Percentiles rank a stretch among this genome's conserved stretches.
Conservation (phyloP, 352 stramenopile species). For the Phytophthora tentaculata region DNA sequence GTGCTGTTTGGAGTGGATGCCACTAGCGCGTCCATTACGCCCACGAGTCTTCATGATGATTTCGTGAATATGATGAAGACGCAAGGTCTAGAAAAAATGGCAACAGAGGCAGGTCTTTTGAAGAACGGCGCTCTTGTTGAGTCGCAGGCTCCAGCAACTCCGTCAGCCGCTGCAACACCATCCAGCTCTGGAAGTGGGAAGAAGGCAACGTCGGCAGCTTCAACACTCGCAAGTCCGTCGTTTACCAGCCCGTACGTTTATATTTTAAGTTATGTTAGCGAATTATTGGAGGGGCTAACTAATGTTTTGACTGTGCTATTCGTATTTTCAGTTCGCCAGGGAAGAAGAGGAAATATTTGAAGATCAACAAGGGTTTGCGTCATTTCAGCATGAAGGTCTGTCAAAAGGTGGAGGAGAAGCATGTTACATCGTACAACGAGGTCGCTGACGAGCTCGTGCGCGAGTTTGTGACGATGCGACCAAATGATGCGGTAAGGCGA, state of each 20-base stretch:
- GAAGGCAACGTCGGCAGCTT: constrained; percentile 14
- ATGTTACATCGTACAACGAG: constrained; percentile 96
- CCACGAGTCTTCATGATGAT: constrained; percentile 85
- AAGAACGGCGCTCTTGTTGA: constrained; percentile 76
- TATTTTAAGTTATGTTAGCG: neutral
- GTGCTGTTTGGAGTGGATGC: constrained; percentile 51
- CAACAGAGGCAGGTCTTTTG: constrained; percentile 76
- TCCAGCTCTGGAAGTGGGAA: constrained; percentile 18
- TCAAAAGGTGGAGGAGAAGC: constrained; percentile 97
- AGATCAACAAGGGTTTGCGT: constrained; percentile 92
- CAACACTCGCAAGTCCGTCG: constrained; percentile 42
- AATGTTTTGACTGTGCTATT: constrained; percentile 2
- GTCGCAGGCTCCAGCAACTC: constrained; percentile 39
- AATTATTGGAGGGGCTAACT: no score
- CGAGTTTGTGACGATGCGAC: constrained; percentile 89
- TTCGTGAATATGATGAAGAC: constrained; percentile 90
- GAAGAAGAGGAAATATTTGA: constrained; percentile 85
- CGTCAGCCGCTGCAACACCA: constrained; percentile 18
- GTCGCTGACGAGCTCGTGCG: constrained; percentile 93
- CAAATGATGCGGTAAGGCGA: constrained; percentile 64
- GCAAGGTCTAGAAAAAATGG: constrained; percentile 84
- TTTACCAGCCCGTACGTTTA: constrained; percentile 69
- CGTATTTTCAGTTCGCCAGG: constrained; percentile 46
- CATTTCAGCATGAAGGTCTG: constrained; percentile 97
- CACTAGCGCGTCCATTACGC: constrained; percentile 45